phyloP scores from a whole-genome alignment of 331 rosid species.

The Quercus tomentella region DNA sequence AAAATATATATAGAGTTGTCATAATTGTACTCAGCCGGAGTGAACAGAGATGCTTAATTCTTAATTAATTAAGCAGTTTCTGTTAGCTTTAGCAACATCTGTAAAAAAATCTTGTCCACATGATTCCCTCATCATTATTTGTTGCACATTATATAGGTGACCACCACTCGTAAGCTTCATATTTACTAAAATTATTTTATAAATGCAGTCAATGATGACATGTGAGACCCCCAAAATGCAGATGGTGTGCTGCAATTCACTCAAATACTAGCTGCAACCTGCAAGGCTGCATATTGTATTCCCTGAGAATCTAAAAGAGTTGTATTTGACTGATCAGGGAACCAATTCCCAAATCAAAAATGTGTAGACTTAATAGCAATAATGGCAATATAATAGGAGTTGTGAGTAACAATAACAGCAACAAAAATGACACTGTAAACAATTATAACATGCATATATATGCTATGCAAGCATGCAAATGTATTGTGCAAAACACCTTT shows the following conservation, averaged over 20 bases:
- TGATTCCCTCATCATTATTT: background rate
- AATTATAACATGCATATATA: background rate
- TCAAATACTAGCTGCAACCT: background rate
- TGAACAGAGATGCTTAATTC: too few relatives aligned
- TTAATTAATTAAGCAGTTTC: background rate
- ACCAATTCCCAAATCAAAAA: background rate
- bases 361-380: background rate
- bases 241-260: background rate
- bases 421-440: background rate
- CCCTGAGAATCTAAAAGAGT: background rate
- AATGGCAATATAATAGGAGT: background rate
- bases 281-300: background rate
- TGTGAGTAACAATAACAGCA: background rate
- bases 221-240: background rate
- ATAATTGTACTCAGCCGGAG: background rate
- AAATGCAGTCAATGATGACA: background rate
- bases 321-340: background rate
- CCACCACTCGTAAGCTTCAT: background rate
- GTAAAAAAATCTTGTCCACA: background rate
- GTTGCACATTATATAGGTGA: background rate
- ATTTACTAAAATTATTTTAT: too few relatives aligned
- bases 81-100: background rate
- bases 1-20: background rate
- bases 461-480: background rate
- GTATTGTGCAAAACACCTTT: slow-evolving; percentile 43